Percentiles rank a stretch among this genome's conserved stretches.
phyloP scores from a whole-genome alignment of 176 grass and related monocot genomes.

The Pontederia paniculata region DNA sequence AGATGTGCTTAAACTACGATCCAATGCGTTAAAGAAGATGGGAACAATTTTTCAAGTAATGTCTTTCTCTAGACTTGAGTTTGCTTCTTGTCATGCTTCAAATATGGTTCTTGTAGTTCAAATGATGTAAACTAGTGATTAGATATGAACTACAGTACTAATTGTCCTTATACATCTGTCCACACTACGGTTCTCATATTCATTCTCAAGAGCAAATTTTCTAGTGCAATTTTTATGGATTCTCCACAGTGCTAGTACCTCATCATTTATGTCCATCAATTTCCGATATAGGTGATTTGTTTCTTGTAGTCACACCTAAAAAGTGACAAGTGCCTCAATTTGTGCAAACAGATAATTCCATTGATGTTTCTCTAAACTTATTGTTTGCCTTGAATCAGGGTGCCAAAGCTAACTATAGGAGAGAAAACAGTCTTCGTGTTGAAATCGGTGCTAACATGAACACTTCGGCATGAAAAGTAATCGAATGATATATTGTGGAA shows the following conservation, averaged over 20 bases:
- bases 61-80: constrained; percentile 5
- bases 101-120: too few species aligned
- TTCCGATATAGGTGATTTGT: too few species aligned
- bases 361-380: constrained; percentile 2
- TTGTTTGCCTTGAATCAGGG: constrained; percentile 38
- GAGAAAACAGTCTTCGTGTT: constrained; percentile 78
- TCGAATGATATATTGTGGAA: neutral
- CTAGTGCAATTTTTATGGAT: too few species aligned
- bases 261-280: neutral
- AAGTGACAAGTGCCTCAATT: neutral
- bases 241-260: neutral
- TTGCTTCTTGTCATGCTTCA: neutral
- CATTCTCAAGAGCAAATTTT: too few species aligned
- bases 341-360: neutral
- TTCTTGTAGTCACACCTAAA: too few species aligned
- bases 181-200: too few species aligned
- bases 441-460: constrained; percentile 14
- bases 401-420: constrained; percentile 46
- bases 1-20: constrained; percentile 56
- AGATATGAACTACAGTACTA: too few species aligned
- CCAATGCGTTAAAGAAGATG: constrained; percentile 69
- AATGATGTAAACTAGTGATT: too few species aligned
- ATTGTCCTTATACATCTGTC: too few species aligned
- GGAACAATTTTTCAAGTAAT: constrained; percentile 92
- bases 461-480: constrained; percentile 7